Evolutionary conservation across 2,329 filamentous ascomycete genomes (phyloP), one percentile per base, ranked within the genome.

Genomic region (Pestalotiopsis fici): DNA sequence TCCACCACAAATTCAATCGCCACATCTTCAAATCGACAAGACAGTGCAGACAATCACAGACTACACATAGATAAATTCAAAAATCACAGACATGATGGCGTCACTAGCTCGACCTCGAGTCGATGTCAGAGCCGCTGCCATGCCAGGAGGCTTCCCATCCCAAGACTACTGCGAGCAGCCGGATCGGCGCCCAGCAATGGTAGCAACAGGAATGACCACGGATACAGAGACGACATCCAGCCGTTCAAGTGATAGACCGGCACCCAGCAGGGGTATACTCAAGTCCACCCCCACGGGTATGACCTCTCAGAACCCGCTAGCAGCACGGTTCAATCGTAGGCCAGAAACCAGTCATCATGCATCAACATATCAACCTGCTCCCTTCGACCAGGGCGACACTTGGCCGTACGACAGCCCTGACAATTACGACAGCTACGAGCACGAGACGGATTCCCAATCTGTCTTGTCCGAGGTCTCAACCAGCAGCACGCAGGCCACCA

Each of bases 401-500:
- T 62, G 59, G 59, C 35, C 37, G 6, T 76, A 75, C 66, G 69
- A 71, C 57, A 71, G 70, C 47, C 31, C 31, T 11, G 31, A 35
- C 31, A 35, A 35, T 11, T 75, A 71, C 39, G 68, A 65, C 55
- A 74, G 69, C 60, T 76, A 71, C 65, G 75, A 79, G 35, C 70
- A 71, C 3, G 78, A 80, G 65, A 79, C 78, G 12, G 79, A 80
- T 66, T 77, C 79, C 23, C 76, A 78, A 62, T 79, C 78, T 6
- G 74, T 74, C 11, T 76, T 75, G 0, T 81, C 79, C 0, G 78
- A 79, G 27, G 74, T 81, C 39, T 81, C 79, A 6, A 50, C 43
- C 18, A 69, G 76, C 61, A 81, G 76, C 69, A 81, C 79, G 3
- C 74, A 80, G 61, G 79, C 79, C 37, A 81, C 79, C 6, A 80